phyloP scores from a whole-genome alignment of 164 flowering plant species.

The Umbilicus rupestris region DNA sequence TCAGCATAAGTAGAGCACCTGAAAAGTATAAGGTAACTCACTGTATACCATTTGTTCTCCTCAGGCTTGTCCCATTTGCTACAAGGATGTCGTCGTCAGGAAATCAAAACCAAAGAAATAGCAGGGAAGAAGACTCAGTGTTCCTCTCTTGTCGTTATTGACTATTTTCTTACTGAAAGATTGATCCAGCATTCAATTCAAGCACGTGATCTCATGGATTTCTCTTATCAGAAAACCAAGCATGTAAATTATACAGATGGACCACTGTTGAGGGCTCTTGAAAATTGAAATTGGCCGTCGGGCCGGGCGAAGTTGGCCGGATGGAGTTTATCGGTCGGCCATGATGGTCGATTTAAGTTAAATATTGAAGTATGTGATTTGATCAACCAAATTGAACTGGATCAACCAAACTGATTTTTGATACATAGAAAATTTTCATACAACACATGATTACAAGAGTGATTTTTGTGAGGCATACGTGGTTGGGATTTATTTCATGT shows the following conservation, averaged over 20 bases:
- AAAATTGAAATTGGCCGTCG: too few species aligned
- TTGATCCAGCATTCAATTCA: not conserved
- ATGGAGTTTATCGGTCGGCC: too few species aligned
- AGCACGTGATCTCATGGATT: not conserved
- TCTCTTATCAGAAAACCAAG: not conserved
- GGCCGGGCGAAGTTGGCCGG: too few species aligned
- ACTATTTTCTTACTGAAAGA: not conserved
- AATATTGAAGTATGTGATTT: too few species aligned
- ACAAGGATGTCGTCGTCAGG: conserved; percentile 50
- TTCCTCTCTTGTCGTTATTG: not conserved
- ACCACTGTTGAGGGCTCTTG: too few species aligned
- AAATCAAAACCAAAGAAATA: conserved; percentile 18
- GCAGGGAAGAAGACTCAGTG: not conserved
- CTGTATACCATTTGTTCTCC: not conserved
- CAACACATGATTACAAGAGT: too few species aligned
- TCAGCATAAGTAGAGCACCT: not conserved
- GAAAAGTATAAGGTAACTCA: not conserved
- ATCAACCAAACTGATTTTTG: too few species aligned
- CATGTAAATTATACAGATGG: not conserved
- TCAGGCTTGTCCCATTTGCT: conserved; percentile 80
- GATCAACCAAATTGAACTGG: too few species aligned
- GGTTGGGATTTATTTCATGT: too few species aligned
- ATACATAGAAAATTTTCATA: too few species aligned
- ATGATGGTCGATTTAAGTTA: too few species aligned
- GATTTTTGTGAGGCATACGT: too few species aligned